phyloP scores from a whole-genome alignment of 352 stramenopile species.

The Globisporangium iwayamae region DNA sequence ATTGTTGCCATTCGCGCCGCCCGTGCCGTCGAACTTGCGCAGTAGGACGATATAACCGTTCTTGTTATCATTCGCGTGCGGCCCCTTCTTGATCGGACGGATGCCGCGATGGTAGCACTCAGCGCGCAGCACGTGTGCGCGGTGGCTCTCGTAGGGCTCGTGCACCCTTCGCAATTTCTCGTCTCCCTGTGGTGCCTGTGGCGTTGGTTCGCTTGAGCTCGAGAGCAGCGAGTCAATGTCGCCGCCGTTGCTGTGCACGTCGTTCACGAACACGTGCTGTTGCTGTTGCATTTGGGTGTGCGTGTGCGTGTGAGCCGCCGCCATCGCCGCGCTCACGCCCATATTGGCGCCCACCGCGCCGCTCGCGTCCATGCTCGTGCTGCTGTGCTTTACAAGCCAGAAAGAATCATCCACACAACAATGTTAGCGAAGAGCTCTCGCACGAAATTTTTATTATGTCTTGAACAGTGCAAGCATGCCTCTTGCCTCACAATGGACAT shows the following conservation, averaged over 20 bases:
- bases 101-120: conserved; percentile 78
- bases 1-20: conserved; percentile 10
- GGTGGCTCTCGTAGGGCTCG: conserved; percentile 75
- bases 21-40: conserved; percentile 50
- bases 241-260: conserved; percentile 42
- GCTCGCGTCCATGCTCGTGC: neutral
- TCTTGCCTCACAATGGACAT: too few relatives aligned
- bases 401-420: neutral
- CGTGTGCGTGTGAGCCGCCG: neutral
- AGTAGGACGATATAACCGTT: conserved; percentile 71
- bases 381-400: neutral
- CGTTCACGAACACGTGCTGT: conserved; percentile 22
- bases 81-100: conserved; percentile 77
- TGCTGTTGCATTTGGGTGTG: neutral
- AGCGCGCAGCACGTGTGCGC: conserved; percentile 67
- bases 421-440: neutral
- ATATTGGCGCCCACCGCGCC: conserved; percentile 3
- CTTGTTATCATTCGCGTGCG: conserved; percentile 85
- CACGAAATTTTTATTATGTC: too few relatives aligned
- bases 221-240: conserved; percentile 75
- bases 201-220: conserved; percentile 26
- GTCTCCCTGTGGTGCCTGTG: conserved; percentile 23
- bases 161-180: conserved; percentile 38
- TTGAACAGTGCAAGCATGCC: too few relatives aligned
- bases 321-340: conserved; percentile 5